A percentile compares a stretch with the other conserved stretches of the same genome.
Conservation (phyloP, 2,329 filamentous ascomycete genomes). For the Colletotrichum caudatum region DNA sequence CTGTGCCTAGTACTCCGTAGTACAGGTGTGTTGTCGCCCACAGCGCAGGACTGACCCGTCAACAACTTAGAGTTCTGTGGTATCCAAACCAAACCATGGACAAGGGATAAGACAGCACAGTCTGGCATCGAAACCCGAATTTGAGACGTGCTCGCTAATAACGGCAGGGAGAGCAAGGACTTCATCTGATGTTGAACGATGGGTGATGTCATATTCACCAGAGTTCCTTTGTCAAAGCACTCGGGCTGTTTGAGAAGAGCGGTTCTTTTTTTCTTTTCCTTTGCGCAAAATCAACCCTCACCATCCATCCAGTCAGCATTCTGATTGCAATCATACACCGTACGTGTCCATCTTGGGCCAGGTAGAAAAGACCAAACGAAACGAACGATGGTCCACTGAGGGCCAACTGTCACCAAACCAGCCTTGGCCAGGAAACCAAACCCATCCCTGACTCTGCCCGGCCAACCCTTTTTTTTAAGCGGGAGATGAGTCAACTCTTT, state of each 20-base stretch:
- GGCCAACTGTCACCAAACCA: not conserved
- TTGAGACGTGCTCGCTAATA: not conserved
- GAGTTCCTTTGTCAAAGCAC: constrained; percentile 12
- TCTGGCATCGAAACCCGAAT: not conserved
- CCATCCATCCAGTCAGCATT: not conserved
- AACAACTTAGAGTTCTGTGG: not conserved
- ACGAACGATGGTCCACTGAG: not conserved
- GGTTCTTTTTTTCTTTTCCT: not conserved
- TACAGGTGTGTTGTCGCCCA: too few relatives aligned
- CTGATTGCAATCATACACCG: constrained; percentile 17
- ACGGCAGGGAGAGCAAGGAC: not conserved
- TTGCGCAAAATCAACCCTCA: not conserved
- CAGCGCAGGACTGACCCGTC: not conserved
- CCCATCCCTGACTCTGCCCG: not conserved
- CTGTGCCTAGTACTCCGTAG: too few relatives aligned
- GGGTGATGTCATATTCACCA: constrained; percentile 18
- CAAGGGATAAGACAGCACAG: constrained; percentile 30
- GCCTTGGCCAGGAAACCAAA: not conserved
- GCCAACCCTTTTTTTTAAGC: not conserved
- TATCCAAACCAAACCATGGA: not conserved
- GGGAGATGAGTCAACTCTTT: not conserved
- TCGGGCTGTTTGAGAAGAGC: constrained; percentile 9
- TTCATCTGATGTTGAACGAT: not conserved
- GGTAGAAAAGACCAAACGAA: constrained; percentile 10
- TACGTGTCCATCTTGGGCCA: constrained; percentile 13